These are phyloP conservation scores for Yamadazyma aaseri DNA, from an alignment of 1,139 yeast species.

Conservation along the genomic window DNA sequence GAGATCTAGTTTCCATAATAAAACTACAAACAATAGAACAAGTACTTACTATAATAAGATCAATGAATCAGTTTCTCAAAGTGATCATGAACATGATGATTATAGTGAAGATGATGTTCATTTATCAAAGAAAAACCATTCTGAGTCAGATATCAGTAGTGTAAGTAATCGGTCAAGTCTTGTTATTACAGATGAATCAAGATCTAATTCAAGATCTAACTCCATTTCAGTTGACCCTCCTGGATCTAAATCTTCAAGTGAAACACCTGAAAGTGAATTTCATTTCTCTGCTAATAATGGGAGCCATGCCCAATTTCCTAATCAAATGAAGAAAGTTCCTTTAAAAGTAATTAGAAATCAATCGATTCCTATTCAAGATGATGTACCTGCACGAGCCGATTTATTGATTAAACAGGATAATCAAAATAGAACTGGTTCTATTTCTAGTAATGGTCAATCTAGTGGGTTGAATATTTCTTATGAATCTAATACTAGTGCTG, in stretches of 20 bases:
- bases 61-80: slow-evolving; percentile 8
- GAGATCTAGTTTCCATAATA: slow-evolving; percentile 11
- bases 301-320: slow-evolving; percentile 7
- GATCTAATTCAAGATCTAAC: not conserved
- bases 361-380: slow-evolving; percentile 18
- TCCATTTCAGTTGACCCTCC: slow-evolving; percentile 10
- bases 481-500: slow-evolving; percentile 1
- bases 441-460: slow-evolving; percentile 1
- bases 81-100: slow-evolving; percentile 13
- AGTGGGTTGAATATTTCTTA: slow-evolving; percentile 12
- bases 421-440: slow-evolving; percentile 4
- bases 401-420: slow-evolving; percentile 21
- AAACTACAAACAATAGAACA: slow-evolving; percentile 13
- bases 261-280: slow-evolving; percentile 1
- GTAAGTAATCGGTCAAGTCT: slow-evolving; percentile 29
- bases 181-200: slow-evolving; percentile 14
- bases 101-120: slow-evolving; percentile 13
- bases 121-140: slow-evolving; percentile 7
- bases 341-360: slow-evolving; percentile 19
- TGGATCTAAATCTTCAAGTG: not conserved
- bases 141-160: slow-evolving; percentile 23
- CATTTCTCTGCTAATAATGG: slow-evolving; percentile 1
- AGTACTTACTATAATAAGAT: slow-evolving; percentile 39
- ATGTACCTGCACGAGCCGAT: slow-evolving; percentile 34
- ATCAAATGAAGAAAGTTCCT: slow-evolving; percentile 13